Conservation (phyloP, 108 stramenopile genomes). For the Conticribra guillardii region DNA sequence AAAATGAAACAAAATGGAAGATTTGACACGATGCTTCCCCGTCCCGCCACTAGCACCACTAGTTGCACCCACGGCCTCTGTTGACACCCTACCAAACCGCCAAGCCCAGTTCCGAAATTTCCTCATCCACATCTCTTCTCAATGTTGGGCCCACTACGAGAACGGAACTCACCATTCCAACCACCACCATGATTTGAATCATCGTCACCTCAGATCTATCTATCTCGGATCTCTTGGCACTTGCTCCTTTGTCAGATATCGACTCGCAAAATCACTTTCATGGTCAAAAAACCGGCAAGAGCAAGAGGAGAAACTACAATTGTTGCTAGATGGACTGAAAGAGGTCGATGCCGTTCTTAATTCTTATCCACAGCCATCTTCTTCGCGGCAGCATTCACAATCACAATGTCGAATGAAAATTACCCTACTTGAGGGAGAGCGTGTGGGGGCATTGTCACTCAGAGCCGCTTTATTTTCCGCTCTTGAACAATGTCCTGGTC, state of each 20-base stretch:
- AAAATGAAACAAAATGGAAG: not conserved
- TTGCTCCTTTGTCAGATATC: slow-evolving; percentile 12
- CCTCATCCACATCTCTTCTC: not conserved
- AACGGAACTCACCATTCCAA: not conserved
- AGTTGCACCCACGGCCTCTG: not conserved
- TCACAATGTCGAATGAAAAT: not conserved
- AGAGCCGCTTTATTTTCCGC: not conserved
- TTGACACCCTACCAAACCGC: not conserved
- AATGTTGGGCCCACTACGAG: slow-evolving; percentile 7
- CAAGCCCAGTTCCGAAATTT: not conserved
- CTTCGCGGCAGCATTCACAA: not conserved
- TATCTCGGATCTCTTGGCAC: slow-evolving; percentile 19
- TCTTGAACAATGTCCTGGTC: not conserved
- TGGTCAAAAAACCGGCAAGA: not conserved
- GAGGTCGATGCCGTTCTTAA: not conserved
- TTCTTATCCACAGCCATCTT: not conserved
- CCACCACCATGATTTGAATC: not conserved
- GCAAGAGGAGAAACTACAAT: not conserved
- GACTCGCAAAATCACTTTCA: not conserved
- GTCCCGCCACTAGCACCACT: not conserved
- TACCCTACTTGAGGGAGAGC: slow-evolving; percentile 15
- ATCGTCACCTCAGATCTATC: slow-evolving; percentile 3
- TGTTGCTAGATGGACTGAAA: not conserved
- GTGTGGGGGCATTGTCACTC: slow-evolving; percentile 10
- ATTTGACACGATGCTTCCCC: not conserved